Evolutionary conservation across 257 asterid genomes (phyloP).

Genomic region (Solanum sitiens): DNA sequence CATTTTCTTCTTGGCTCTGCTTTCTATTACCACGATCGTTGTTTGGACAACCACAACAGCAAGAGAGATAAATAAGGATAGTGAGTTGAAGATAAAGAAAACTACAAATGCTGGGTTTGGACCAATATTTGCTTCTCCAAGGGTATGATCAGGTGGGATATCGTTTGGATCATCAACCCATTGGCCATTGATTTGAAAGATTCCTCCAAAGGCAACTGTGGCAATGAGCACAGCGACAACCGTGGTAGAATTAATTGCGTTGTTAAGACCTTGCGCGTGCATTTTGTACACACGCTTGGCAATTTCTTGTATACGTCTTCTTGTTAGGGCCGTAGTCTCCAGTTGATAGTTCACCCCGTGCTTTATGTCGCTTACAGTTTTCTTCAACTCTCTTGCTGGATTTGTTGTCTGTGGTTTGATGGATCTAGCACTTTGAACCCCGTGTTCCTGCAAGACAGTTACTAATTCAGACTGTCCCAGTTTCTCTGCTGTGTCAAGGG

Average conservation of each 20-base stretch:
- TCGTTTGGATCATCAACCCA: constrained; percentile 17
- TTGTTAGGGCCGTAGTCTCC: constrained; percentile 30
- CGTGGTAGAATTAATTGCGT: constrained; percentile 43
- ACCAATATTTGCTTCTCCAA: constrained; percentile 44
- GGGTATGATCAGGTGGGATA: constrained; percentile 19
- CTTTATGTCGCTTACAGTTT: constrained; percentile 42
- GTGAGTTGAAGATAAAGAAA: constrained; percentile 33
- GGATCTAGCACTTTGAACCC: constrained; percentile 15
- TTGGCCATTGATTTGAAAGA: constrained; percentile 38
- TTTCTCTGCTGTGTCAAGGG: constrained; percentile 30
- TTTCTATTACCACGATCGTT: constrained; percentile 36
- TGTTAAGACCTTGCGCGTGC: constrained; percentile 40
- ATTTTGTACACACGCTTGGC: constrained; percentile 38
- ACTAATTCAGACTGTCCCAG: constrained; percentile 11
- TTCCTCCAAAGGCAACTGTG: constrained; percentile 37
- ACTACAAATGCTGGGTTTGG: constrained; percentile 19
- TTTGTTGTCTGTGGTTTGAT: constrained; percentile 21
- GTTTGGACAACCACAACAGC: constrained; percentile 53
- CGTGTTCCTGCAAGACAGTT: constrained; percentile 17
- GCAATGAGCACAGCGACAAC: constrained; percentile 53
- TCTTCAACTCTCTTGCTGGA: constrained; percentile 38
- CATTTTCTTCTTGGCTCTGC: constrained; percentile 44
- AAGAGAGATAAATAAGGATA: constrained; percentile 33
- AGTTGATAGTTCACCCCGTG: constrained; percentile 37
- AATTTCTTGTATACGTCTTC: constrained; percentile 33